Base-by-base conservation (phyloP, 192 early-diverging fungal species). In the Geranomyces michiganensis region DNA sequence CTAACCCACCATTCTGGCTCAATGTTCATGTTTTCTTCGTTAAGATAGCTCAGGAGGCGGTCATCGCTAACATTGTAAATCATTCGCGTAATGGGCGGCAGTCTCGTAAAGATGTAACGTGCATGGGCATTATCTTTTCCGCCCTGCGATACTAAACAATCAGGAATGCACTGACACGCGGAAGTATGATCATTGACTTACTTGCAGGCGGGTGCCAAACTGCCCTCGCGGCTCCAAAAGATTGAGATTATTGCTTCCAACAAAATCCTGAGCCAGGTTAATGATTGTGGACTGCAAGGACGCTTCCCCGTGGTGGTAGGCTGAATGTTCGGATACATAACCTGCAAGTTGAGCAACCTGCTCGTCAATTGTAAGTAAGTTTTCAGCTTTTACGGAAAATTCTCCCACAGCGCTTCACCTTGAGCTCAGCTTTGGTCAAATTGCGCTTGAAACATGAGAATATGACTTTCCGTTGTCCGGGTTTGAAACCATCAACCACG, bases 221-320 rank as follows among this genome's bases (percentile, higher is more conserved):
- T 93, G 87, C 72, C 94, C 94, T 55, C 81, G 77, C 15, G 92
- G 93, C 32, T 86, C 76, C 41, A 96, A 69, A 51, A 95, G 69
- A 45, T 90, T 92, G 68, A 95, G 79, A 76, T 96, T 96, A 79
- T 95, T 95, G 80, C 89, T 93, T 41, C 94, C 93, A 13, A 94
- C 91, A 82, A 85, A 96, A 72, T 95, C 89, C 71, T 94, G 91
- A 0, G 93, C 94, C 81, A 96, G 82, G 61, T 82, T 85, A 60
- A 96, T 87, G 44, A 96, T 93, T 0, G 93, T 94, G 9, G 87
- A 68, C 7, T 81, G 71, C 78, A 96, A 72, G 76, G 88, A 88
- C 65, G 82, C 78, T 74, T 96, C 93, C 67, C 93, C 94, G 68
- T 96, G 94, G 78, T 96, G 94, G 71, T 96, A 96, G n/a, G 90